These are phyloP conservation scores for Catharanthus roseus DNA, from an alignment of 257 asterid species.

Conservation along the genomic window DNA sequence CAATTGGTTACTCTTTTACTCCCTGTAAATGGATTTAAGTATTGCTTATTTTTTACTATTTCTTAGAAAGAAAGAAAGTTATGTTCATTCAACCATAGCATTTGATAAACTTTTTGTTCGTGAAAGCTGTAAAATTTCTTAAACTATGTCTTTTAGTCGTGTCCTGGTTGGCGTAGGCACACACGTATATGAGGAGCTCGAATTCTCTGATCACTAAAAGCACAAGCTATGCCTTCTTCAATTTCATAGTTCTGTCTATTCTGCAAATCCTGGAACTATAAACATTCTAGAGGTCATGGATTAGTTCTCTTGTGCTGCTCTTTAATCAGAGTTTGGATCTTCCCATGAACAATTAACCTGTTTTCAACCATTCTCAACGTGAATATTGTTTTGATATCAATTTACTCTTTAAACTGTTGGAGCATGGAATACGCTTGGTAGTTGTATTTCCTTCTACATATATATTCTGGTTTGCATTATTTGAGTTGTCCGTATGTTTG, in stretches of 20 bases:
- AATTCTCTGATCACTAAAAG: not conserved
- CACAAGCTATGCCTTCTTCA: not conserved
- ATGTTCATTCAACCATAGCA: not conserved
- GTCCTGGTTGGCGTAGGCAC: not conserved
- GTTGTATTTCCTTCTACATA: constrained; percentile 9
- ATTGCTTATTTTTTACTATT: not conserved
- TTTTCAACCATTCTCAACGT: too few species aligned
- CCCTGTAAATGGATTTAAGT: not conserved
- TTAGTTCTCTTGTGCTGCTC: not conserved
- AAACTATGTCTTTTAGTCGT: not conserved
- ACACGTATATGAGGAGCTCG: not conserved
- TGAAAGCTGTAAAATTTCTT: not conserved
- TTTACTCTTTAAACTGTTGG: not conserved
- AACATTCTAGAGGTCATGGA: not conserved
- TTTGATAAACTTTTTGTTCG: not conserved
- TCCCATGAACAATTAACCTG: not conserved
- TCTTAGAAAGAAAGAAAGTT: not conserved
- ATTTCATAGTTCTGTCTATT: not conserved
- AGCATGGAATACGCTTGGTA: not conserved
- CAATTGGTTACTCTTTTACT: not conserved
- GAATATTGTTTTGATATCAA: not conserved
- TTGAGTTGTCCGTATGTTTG: too few species aligned
- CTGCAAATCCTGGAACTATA: not conserved
- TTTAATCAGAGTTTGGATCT: not conserved
- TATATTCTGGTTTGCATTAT: too few species aligned